Conservation (phyloP, 2,329 filamentous ascomycete species). For the Alternaria angustiovoidea region DNA sequence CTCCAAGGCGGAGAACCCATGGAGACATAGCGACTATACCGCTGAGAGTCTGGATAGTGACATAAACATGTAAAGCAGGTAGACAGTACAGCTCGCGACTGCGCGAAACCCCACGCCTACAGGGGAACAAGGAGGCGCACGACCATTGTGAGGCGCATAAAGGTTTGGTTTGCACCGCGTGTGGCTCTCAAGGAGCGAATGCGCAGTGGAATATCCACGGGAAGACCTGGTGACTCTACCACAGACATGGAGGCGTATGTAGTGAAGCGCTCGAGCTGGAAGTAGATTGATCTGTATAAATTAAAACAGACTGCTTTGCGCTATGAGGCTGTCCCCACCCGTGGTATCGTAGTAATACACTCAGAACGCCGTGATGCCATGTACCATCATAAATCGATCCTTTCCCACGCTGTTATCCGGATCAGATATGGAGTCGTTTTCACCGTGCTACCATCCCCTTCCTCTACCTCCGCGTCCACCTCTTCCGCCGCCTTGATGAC, state of each 20-base stretch:
- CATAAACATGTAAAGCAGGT: not conserved
- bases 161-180: not conserved
- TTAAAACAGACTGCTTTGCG: conserved; percentile 16
- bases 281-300: conserved; percentile 13
- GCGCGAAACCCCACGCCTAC: not conserved
- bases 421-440: not conserved
- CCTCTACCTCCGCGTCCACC: conserved; percentile 36
- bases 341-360: conserved; percentile 34
- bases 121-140: not conserved
- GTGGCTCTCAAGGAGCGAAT: not conserved
- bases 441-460: conserved; percentile 31
- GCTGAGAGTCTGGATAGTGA: not conserved
- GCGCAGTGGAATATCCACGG: not conserved
- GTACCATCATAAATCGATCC: conserved; percentile 1
- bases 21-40: conserved; percentile 32
- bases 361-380: conserved; percentile 28
- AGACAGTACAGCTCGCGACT: not conserved
- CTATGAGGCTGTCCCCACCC: conserved; percentile 18
- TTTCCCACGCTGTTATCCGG: not conserved
- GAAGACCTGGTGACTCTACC: not conserved
- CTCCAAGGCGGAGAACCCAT: conserved; percentile 39
- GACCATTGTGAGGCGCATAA: not conserved
- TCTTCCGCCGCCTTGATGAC: conserved; percentile 39
- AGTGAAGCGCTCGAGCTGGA: not conserved
- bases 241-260: not conserved